These are phyloP conservation scores for Diphasiastrum complanatum DNA, from an alignment of 83 land plant species.

Conservation along the genomic window DNA sequence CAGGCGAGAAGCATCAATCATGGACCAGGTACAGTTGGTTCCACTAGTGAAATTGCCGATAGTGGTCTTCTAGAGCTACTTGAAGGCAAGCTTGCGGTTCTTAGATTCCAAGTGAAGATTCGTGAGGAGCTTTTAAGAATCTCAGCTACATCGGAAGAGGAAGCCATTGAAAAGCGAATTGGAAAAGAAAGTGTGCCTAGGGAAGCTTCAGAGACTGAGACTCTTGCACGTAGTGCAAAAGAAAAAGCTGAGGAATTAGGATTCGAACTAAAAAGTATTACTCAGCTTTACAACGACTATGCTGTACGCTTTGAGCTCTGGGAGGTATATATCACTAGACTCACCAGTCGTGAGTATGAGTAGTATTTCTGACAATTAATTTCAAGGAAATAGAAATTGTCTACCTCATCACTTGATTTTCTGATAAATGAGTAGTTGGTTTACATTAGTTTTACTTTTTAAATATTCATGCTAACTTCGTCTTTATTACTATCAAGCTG, in stretches of 20 bases:
- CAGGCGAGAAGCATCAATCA: constrained; percentile 79
- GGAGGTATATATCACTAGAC: constrained; percentile 56
- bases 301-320: constrained; percentile 95
- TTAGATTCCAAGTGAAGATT: constrained; percentile 80
- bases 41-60: constrained; percentile 40
- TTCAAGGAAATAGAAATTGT: no score
- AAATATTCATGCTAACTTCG: no score
- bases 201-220: constrained; percentile 26
- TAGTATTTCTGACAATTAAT: no score
- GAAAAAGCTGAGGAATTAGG: constrained; percentile 75
- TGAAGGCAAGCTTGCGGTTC: constrained; percentile 91
- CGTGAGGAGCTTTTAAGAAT: constrained; percentile 65
- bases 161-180: constrained; percentile 17
- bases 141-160: constrained; percentile 37
- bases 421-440: no score
- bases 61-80: constrained; percentile 80
- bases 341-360: no score
- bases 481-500: no score
- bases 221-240: constrained; percentile 33
- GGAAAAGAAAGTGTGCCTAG: constrained; percentile 40
- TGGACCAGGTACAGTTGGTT: constrained; percentile 27
- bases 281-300: constrained; percentile 92
- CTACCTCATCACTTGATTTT: no score
- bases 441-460: no score
- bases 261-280: constrained; percentile 78